Conservation (phyloP, 139 green algal genomes). For the Zygnema circumcarinatum region DNA sequence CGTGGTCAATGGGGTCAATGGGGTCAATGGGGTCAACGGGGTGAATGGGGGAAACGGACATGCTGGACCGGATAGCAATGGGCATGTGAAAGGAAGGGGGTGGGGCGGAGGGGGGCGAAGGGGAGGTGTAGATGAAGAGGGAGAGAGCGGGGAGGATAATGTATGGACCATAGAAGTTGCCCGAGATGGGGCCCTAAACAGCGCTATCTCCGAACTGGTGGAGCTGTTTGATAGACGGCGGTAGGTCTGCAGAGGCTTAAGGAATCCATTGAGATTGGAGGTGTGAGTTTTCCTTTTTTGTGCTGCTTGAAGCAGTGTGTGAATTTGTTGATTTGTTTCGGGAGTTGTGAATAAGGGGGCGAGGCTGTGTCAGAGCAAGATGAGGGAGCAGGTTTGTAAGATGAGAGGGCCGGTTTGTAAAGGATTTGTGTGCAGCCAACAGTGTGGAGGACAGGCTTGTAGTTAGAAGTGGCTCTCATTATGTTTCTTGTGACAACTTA, state of each 20-base stretch:
- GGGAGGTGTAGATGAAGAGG: not conserved
- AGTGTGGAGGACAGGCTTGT: no score
- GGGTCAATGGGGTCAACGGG: not conserved
- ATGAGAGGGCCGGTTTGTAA: no score
- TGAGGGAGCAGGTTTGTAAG: no score
- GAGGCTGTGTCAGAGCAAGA: no score
- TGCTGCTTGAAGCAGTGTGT: not conserved
- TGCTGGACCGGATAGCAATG: not conserved
- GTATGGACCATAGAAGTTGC: not conserved
- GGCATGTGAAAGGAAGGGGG: not conserved
- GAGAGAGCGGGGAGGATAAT: not conserved
- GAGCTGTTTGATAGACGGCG: not conserved
- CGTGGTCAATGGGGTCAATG: not conserved
- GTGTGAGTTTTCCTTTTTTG: no score
- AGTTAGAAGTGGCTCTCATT: no score
- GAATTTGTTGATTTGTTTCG: conserved; percentile 1
- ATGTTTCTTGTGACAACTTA: no score
- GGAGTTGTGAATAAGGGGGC: no score
- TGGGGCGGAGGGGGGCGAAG: not conserved
- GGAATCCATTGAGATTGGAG: no score
- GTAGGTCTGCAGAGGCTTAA: no score
- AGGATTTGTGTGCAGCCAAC: no score
- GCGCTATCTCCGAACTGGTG: not conserved
- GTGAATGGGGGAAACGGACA: not conserved
- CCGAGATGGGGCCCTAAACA: not conserved